Conservation (phyloP, 2,329 filamentous ascomycete genomes). For the Pseudogymnoascus sp. region DNA sequence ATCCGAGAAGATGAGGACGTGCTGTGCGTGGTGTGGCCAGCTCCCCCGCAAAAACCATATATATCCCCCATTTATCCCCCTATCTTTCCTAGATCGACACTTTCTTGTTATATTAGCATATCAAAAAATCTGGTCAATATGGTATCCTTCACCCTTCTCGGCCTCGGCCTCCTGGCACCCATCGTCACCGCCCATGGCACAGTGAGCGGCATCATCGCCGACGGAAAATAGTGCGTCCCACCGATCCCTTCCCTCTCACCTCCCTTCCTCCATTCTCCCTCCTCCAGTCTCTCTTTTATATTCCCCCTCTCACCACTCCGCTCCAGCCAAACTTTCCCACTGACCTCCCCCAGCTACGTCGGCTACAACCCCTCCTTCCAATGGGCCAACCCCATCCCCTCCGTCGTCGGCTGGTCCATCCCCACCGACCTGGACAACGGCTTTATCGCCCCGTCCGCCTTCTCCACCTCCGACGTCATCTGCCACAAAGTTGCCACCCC, state of each 20-base stretch:
- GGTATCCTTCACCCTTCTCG: neutral
- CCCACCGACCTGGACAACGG: conserved; percentile 42
- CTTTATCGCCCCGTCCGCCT: conserved; percentile 40
- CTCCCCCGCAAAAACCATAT: neutral
- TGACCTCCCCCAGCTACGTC: conserved; percentile 20
- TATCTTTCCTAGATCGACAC: neutral
- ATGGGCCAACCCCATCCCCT: conserved; percentile 19
- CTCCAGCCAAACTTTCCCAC: neutral
- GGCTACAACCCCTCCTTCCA: conserved; percentile 23
- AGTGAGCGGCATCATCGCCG: conserved; percentile 22
- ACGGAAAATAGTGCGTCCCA: conserved; percentile 22
- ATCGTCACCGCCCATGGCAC: conserved; percentile 22
- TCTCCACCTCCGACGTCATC: conserved; percentile 44
- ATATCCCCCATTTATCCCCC: neutral
- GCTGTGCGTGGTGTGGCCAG: neutral
- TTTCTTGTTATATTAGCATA: neutral
- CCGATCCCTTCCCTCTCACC: neutral
- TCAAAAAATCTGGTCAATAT: neutral
- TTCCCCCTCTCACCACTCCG: neutral
- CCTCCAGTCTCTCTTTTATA: neutral
- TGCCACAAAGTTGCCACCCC: conserved; percentile 50
- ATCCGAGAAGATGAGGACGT: neutral
- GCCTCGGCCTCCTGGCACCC: conserved; percentile 14
- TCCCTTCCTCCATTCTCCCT: neutral
- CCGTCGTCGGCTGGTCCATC: conserved; percentile 43